Conservation (phyloP, 305 asterid species). For the Plantago lanceolata region DNA sequence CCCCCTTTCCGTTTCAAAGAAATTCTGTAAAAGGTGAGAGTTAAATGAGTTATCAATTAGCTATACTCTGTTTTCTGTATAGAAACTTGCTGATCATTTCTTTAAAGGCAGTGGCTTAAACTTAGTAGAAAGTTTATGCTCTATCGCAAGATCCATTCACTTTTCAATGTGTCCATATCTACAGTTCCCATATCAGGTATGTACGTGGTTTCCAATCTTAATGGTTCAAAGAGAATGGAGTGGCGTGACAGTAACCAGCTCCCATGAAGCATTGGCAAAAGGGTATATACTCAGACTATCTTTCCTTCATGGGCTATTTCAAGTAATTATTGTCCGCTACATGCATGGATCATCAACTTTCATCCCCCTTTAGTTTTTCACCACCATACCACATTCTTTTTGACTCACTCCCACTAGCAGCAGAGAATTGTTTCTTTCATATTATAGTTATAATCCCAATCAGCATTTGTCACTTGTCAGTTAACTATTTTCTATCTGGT, state of each 20-base stretch:
- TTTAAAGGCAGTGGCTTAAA: neutral
- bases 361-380: slow-evolving; percentile 17
- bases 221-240: slow-evolving; percentile 19
- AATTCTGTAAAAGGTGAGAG: no score
- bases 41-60: neutral
- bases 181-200: slow-evolving; percentile 1
- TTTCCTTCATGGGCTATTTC: slow-evolving; percentile 17
- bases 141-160: neutral
- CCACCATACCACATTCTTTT: slow-evolving; percentile 21
- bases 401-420: slow-evolving; percentile 13
- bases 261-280: slow-evolving; percentile 17
- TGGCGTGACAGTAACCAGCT: slow-evolving; percentile 10
- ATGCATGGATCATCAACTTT: slow-evolving; percentile 17
- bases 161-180: neutral
- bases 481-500: slow-evolving; percentile 22
- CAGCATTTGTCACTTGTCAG: slow-evolving; percentile 11
- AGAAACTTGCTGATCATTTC: neutral
- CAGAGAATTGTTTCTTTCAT: neutral
- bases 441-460: slow-evolving; percentile 24
- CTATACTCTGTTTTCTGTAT: neutral
- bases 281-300: slow-evolving; percentile 24
- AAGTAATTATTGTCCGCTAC: slow-evolving; percentile 36
- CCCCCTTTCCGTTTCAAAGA: no score
- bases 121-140: neutral
- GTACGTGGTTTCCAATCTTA: slow-evolving; percentile 11